Evolutionary conservation across 2,329 filamentous ascomycete species (phyloP), one percentile per base, ranked within the genome.

Genomic region (Dothiorella sarmentorum): DNA sequence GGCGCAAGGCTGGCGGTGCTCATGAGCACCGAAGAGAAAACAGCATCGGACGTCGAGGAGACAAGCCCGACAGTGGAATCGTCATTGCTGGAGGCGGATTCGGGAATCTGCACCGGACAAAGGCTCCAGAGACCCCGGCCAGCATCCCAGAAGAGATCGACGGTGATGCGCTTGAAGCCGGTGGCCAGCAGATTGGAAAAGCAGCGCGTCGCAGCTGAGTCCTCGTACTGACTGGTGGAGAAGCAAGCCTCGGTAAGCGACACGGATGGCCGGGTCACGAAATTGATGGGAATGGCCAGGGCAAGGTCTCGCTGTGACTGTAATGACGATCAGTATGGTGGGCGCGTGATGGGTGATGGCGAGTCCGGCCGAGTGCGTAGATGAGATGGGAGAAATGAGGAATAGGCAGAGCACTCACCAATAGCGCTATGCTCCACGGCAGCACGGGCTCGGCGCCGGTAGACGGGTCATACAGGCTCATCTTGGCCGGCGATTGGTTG

Each of bases 101-200:
- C 62, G 33, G 80, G 78, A 55, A 85, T 73, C 44, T 79, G 69
- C 2, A 82, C 82, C 0, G 85, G 85, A 67, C 85, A 88, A 17
- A 88, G 76, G 51, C 76, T 82, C 83, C 85, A 88, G 38, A 75
- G 67, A 29, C 70, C 71, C 26, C 78, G 76, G 27, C 71, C 75
- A 22, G 77, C 66, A 62, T 87, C 85, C 85, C 85, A 88, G 65
- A 85, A 88, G 11, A 86, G 64, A 67, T 88, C 85, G 26, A 86
- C 70, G 42, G 81, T 71, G 44, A 87, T 76, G 43, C 81, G 77
- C 37, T 79, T 76, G 64, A 84, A 86, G 4, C 83, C 83, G n/a
- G 80, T 71, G 0, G 80, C 78, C 26, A 88, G 73, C 1, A 88
- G 74, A 67, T 87, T 86, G 4, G 84, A 86, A 33, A 88, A 73